Conservation (phyloP, 495 filamentous ascomycete genomes). For the Thermochaetoides thermophila region DNA sequence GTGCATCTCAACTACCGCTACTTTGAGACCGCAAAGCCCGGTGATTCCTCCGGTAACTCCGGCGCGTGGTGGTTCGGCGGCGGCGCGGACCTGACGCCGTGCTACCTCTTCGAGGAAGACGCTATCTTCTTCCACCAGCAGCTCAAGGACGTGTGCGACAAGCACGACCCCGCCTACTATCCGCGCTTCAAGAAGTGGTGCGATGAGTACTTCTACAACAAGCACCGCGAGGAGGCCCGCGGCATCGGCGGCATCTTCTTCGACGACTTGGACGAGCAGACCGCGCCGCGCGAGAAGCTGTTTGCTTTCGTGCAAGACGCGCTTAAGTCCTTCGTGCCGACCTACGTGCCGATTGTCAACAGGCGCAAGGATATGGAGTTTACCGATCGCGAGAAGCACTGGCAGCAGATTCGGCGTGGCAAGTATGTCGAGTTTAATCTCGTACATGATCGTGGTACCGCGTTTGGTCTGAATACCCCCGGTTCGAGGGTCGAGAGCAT, state of each 20-base stretch:
- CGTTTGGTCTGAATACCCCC: conserved; percentile 87
- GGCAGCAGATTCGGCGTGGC: conserved; percentile 89
- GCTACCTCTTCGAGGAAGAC: conserved; percentile 93
- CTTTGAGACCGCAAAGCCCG: conserved; percentile 79
- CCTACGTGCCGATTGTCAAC: conserved; percentile 79
- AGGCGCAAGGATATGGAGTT: conserved; percentile 83
- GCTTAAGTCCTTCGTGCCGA: conserved; percentile 74
- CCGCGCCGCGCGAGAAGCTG: conserved; percentile 68
- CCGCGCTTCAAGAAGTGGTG: conserved; percentile 97
- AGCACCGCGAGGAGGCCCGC: conserved; percentile 77
- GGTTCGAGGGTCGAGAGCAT: conserved; percentile 90
- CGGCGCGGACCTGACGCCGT: conserved; percentile 84
- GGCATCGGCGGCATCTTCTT: conserved; percentile 98
- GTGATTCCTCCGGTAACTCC: conserved; percentile 53
- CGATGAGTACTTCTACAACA: conserved; percentile 90
- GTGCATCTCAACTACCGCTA: conserved; percentile 98
- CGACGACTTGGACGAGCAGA: conserved; percentile 79
- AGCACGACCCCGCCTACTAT: conserved; percentile 85
- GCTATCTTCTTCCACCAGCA: conserved; percentile 90
- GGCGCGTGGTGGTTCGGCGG: conserved; percentile 97
- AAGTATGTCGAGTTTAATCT: conserved; percentile 98
- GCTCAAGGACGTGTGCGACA: conserved; percentile 86
- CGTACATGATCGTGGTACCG: conserved; percentile 89
- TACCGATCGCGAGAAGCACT: conserved; percentile 71
- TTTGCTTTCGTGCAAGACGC: conserved; percentile 86